These are phyloP conservation scores for Penicillium crustosum DNA, from an alignment of 2,329 filamentous ascomycete genomes.

Conservation along the genomic window DNA sequence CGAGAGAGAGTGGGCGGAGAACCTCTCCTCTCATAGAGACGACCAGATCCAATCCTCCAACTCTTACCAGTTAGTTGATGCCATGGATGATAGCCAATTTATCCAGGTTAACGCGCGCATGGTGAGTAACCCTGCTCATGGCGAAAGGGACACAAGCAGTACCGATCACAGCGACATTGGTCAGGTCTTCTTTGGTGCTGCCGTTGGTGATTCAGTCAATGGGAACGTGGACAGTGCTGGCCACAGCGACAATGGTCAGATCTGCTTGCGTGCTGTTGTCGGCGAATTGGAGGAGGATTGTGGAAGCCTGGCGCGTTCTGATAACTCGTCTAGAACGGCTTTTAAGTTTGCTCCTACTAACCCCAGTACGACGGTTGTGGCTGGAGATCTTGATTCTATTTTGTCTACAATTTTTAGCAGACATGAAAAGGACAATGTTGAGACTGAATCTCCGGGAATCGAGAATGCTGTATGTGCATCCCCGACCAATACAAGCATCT, in stretches of 20 bases:
- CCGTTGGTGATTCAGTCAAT: neutral
- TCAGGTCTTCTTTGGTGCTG: slow-evolving; percentile 3
- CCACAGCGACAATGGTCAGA: slow-evolving; percentile 6
- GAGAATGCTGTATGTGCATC: neutral
- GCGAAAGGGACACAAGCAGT: neutral
- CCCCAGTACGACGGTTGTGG: neutral
- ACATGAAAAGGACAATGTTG: neutral
- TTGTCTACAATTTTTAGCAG: neutral
- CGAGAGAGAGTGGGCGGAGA: slow-evolving; percentile 8
- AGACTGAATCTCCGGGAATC: neutral
- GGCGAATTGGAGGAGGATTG: neutral
- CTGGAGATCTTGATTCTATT: neutral
- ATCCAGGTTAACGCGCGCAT: slow-evolving; percentile 11
- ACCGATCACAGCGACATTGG: slow-evolving; percentile 1
- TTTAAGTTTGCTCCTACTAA: neutral
- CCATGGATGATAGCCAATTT: neutral
- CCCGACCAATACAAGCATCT: neutral
- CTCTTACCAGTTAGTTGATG: slow-evolving; percentile 5
- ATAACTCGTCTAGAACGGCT: neutral
- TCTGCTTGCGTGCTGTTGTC: neutral
- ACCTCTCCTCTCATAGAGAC: neutral
- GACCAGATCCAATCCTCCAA: neutral
- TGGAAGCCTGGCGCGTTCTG: neutral
- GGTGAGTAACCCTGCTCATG: neutral
- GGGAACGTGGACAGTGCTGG: neutral